Conservation (phyloP, 805 yeast genomes). For the Candida easanensis region DNA sequence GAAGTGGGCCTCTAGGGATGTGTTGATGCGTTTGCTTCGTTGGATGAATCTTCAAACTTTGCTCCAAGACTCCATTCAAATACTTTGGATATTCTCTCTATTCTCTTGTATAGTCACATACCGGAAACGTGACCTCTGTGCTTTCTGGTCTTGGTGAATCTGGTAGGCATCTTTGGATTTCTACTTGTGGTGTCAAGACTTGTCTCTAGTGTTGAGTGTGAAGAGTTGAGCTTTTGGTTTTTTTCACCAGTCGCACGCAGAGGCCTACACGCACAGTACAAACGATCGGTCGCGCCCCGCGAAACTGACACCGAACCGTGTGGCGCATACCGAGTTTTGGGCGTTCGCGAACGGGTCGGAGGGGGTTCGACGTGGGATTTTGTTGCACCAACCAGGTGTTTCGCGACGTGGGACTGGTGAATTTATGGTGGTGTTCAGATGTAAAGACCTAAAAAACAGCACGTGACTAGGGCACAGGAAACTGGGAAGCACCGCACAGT, state of each 20-base stretch:
- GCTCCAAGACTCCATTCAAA: background rate
- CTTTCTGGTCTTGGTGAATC: slow-evolving; percentile 99
- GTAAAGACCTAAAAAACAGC: no score
- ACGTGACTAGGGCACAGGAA: no score
- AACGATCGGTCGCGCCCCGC: background rate
- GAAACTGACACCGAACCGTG: background rate
- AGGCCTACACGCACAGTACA: background rate
- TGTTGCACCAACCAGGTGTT: background rate
- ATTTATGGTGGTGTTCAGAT: background rate
- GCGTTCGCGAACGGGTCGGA: background rate
- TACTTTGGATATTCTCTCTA: background rate
- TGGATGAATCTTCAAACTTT: background rate
- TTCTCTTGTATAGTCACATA: slow-evolving; percentile 44
- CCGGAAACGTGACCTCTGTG: slow-evolving; percentile 99
- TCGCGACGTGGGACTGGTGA: background rate
- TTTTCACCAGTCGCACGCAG: slow-evolving; percentile 16
- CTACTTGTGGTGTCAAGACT: slow-evolving; percentile 21
- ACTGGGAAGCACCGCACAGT: no score
- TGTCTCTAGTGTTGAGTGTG: slow-evolving; percentile 7
- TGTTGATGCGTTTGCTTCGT: background rate
- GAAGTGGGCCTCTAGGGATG: background rate
- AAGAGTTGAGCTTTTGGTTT: slow-evolving; percentile 22
- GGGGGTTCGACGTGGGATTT: background rate
- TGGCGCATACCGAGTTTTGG: slow-evolving; percentile 1
- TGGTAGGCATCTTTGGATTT: slow-evolving; percentile 83